Percentiles rank a stretch among this genome's conserved stretches.
Conservation (phyloP, 768 basidiomycete genomes). For the Kwoniella newhampshirensis region DNA sequence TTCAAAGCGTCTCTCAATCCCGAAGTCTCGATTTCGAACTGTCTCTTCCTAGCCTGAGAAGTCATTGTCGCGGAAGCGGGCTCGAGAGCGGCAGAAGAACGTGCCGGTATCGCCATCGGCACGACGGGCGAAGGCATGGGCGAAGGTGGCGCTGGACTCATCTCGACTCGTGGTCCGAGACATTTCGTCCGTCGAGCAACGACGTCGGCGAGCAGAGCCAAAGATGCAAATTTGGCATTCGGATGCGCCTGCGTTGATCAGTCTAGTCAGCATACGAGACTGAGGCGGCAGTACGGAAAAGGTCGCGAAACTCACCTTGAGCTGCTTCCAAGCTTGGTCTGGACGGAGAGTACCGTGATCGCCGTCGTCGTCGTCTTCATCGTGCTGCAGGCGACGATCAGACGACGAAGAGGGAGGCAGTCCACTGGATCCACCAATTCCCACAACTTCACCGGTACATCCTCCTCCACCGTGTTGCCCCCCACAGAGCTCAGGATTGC, state of each 20-base stretch:
- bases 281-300: not conserved
- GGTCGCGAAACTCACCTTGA: slow-evolving; percentile 35
- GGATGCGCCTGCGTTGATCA: slow-evolving; percentile 51
- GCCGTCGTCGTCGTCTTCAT: not conserved
- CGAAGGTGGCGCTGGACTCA: slow-evolving; percentile 1
- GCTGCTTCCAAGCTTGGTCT: slow-evolving; percentile 51
- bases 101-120: not conserved
- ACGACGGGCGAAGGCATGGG: slow-evolving; percentile 7
- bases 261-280: not conserved
- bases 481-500: slow-evolving; percentile 33
- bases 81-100: too few relatives aligned
- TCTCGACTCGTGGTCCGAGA: slow-evolving; percentile 12
- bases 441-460: slow-evolving; percentile 20
- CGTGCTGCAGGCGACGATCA: not conserved
- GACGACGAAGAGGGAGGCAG: not conserved
- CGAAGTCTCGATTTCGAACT: slow-evolving; percentile 43
- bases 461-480: slow-evolving; percentile 14
- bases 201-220: slow-evolving; percentile 51
- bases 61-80: not conserved
- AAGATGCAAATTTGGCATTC: slow-evolving; percentile 44
- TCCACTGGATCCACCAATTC: slow-evolving; percentile 1
- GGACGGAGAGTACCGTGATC: slow-evolving; percentile 35
- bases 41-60: slow-evolving; percentile 21
- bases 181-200: slow-evolving; percentile 47
- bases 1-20: slow-evolving; percentile 46